Evolutionary conservation across 2,329 filamentous ascomycete species (phyloP).

Genomic region (Pyrenophora seminiperda): DNA sequence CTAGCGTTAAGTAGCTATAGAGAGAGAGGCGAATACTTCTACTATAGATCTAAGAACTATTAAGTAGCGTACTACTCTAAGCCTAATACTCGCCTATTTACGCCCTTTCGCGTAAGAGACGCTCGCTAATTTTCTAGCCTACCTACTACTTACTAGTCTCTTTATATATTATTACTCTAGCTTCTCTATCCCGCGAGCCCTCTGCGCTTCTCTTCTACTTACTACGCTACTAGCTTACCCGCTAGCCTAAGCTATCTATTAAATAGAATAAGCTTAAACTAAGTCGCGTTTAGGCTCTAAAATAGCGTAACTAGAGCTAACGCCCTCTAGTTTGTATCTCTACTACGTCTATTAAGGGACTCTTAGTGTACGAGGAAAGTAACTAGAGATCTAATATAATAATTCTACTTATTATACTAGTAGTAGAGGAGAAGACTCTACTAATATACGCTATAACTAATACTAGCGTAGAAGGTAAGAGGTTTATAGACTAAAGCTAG

Average conservation of each 20-base stretch:
- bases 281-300: neutral
- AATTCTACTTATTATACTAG: too few relatives aligned
- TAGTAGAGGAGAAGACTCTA: neutral
- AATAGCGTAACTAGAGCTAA: neutral
- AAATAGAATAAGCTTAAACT: conserved; percentile 5
- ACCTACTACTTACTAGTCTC: neutral
- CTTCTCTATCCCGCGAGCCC: neutral
- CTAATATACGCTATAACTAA: neutral
- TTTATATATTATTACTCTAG: neutral
- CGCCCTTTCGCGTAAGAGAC: neutral
- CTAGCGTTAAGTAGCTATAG: neutral
- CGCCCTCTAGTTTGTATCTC: neutral
- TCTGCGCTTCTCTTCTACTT: neutral
- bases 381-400: too few relatives aligned
- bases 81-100: neutral
- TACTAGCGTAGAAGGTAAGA: neutral
- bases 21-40: neutral
- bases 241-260: neutral
- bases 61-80: neutral
- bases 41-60: too few relatives aligned
- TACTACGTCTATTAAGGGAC: neutral
- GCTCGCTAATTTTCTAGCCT: neutral
- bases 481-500: neutral
- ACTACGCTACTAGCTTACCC: too few relatives aligned
- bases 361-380: neutral